These are phyloP conservation scores for Hyaloscypha bicolor DNA, from an alignment of 495 filamentous ascomycete species.

Conservation along the genomic window DNA sequence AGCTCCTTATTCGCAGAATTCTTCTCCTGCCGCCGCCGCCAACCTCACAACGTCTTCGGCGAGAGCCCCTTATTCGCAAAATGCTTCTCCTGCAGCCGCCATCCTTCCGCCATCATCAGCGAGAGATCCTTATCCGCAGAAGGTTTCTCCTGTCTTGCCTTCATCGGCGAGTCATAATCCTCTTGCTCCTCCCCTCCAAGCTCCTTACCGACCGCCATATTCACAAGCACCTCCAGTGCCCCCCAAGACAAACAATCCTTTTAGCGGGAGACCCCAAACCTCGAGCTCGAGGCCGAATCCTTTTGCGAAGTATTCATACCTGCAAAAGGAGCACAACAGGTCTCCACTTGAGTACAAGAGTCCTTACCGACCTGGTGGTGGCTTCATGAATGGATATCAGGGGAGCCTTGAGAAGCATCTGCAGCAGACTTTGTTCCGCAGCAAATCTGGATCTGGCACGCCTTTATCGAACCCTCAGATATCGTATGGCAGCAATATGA, in stretches of 20 bases:
- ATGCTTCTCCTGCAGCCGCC: not conserved
- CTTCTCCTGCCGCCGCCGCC: not conserved
- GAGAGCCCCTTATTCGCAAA: not conserved
- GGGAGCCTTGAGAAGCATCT: slow-evolving; percentile 48
- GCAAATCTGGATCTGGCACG: slow-evolving; percentile 11
- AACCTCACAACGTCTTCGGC: not conserved
- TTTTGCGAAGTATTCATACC: slow-evolving; percentile 48
- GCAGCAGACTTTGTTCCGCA: slow-evolving; percentile 26
- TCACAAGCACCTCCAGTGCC: not conserved
- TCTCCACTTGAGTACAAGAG: slow-evolving; percentile 44
- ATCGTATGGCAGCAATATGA: slow-evolving; percentile 11
- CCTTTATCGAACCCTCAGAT: slow-evolving; percentile 26
- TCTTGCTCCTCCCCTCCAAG: not conserved
- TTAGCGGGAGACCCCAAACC: slow-evolving; percentile 12
- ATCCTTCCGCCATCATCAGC: no score
- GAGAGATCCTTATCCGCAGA: no score
- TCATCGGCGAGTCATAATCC: not conserved
- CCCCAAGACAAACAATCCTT: slow-evolving; percentile 5
- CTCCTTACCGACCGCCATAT: not conserved
- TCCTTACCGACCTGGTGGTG: slow-evolving; percentile 53
- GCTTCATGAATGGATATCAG: slow-evolving; percentile 59
- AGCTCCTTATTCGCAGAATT: not conserved
- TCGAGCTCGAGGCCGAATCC: slow-evolving; percentile 27
- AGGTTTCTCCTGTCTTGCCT: no score
- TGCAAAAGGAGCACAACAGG: slow-evolving; percentile 54